These are phyloP conservation scores for Elsinoe batatas DNA, from an alignment of 2,329 filamentous ascomycete genomes.

Conservation along the genomic window DNA sequence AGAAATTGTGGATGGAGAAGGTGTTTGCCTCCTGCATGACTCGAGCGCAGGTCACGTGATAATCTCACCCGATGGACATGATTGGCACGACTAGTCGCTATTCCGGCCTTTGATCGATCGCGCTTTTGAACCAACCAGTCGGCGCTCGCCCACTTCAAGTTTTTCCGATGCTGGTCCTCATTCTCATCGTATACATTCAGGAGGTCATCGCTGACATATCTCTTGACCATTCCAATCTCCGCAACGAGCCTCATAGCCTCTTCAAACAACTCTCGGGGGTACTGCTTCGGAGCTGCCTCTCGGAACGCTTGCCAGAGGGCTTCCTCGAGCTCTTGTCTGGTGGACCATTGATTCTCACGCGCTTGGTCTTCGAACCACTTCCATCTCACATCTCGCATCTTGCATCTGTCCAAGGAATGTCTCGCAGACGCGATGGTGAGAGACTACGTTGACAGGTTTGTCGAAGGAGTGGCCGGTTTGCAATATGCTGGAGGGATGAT, in stretches of 20 bases:
- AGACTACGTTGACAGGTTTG: too few species aligned
- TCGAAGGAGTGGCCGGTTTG: too few species aligned
- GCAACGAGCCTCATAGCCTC: background rate
- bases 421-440: background rate
- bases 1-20: background rate
- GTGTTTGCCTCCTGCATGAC: too few species aligned
- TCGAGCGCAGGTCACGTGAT: too few species aligned
- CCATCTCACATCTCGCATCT: background rate
- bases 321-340: background rate
- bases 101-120: background rate
- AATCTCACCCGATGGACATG: too few species aligned
- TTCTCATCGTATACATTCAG: background rate
- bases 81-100: too few species aligned
- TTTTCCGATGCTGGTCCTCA: background rate
- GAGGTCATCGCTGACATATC: background rate
- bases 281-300: background rate
- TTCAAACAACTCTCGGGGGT: background rate
- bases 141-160: background rate
- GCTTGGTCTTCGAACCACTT: background rate
- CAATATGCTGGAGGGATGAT: too few species aligned
- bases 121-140: background rate
- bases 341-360: background rate
- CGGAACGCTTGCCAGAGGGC: background rate
- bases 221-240: background rate
- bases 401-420: background rate